Evolutionary conservation across 1,284 basidiomycete species (phyloP), one percentile per base, ranked within the genome.

Genomic region (Puccinia brachypodii): DNA sequence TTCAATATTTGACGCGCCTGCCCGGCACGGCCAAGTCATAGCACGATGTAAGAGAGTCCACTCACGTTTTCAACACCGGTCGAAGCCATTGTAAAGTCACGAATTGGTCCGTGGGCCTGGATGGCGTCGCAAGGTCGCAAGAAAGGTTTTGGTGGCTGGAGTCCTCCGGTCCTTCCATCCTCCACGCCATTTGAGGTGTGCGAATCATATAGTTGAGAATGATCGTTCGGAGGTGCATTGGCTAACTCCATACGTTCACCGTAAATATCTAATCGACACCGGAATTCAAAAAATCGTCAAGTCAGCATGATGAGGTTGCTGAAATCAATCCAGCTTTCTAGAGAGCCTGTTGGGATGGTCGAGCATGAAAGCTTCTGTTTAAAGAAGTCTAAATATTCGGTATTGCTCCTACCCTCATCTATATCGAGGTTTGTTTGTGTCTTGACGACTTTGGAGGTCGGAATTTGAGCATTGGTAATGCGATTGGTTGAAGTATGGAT

Each of bases 71-170:
- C 56, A n/a, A 36, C 56, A 22, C 53, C 68, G 22, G 62, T 73
- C 22, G 50, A 8, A 72, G 78, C 69, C 78, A 81, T 74, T 11
- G 78, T 66, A n/a, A 81, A 73, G 44, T 81, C 78, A 1, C 78
- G 78, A 66, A 81, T 81, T 8, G 78, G 71, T 31, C 78, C 78
- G 42, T 81, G 60, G 2, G 69, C 78, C 38, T 60, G 66, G 33
- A 79, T 71, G 22, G 25, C 66, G 47, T 81, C 78, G 53, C 28
- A 50, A 50, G 74, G 78, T 50, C 60, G 56, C 11, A 73, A 33
- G 72, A 56, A 76, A 4, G 47, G 40, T 50, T 64, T 66, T 28
- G 56, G 11, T 1, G 28, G 33, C 3, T 44, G 38, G 14, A 64
- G 40, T 28, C 47, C 50, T 22, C 72, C 53, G 36, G 36, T 7